These are phyloP conservation scores for Phytophthora litchii DNA, from an alignment of 352 stramenopile genomes.

Conservation along the genomic window DNA sequence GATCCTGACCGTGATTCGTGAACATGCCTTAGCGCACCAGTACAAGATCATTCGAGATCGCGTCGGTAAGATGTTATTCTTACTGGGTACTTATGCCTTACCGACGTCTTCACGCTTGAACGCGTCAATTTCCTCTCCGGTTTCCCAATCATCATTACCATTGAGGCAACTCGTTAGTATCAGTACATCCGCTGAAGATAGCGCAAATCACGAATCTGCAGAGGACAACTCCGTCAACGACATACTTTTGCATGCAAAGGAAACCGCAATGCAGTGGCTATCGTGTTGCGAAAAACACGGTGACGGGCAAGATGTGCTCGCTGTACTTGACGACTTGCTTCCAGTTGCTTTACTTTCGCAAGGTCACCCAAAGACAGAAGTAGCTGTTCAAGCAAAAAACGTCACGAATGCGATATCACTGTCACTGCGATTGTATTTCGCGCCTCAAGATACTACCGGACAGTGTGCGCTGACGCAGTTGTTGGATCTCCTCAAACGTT, in stretches of 20 bases:
- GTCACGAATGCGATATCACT: constrained; percentile 58
- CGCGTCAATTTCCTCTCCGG: background rate
- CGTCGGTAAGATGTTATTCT: constrained; percentile 60
- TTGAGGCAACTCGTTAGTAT: constrained; percentile 25
- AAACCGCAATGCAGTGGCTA: constrained; percentile 79
- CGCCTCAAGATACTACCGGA: constrained; percentile 11
- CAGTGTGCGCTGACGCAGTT: constrained; percentile 33
- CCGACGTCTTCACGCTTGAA: background rate
- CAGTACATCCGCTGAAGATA: constrained; percentile 1
- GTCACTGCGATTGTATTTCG: constrained; percentile 57
- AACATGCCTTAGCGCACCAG: constrained; percentile 61
- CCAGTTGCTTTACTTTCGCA: constrained; percentile 72
- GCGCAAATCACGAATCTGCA: constrained; percentile 4
- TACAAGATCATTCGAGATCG: constrained; percentile 85
- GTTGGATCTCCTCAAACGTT: constrained; percentile 48
- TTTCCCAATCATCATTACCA: constrained; percentile 13
- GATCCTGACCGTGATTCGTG: constrained; percentile 47
- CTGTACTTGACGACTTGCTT: constrained; percentile 57
- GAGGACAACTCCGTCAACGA: constrained; percentile 26
- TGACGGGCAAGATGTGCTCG: constrained; percentile 47
- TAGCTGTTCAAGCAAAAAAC: constrained; percentile 71
- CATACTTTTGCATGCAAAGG: constrained; percentile 48
- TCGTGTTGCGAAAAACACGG: constrained; percentile 55
- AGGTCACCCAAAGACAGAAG: constrained; percentile 69
- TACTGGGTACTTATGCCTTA: constrained; percentile 39